A percentile compares a stretch with the other conserved stretches of the same genome.
These are phyloP conservation scores for Botryotinia convoluta DNA, from an alignment of 2,329 filamentous ascomycete genomes.

Conservation along the genomic window DNA sequence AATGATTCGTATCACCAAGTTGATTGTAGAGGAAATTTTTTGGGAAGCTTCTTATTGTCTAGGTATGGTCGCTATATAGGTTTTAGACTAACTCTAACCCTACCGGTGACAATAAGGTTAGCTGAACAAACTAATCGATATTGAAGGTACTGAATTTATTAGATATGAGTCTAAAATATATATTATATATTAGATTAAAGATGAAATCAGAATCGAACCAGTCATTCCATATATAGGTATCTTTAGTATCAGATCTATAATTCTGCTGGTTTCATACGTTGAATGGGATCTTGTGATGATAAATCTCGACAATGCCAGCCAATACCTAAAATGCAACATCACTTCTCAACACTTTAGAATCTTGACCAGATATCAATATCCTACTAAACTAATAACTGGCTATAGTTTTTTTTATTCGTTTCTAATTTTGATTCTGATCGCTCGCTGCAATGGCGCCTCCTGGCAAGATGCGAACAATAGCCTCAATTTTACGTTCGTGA, in stretches of 20 bases:
- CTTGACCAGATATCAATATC: too few relatives aligned
- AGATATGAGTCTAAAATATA: not conserved
- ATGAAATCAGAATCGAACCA: not conserved
- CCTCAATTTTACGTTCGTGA: too few relatives aligned
- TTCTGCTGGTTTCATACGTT: too few relatives aligned
- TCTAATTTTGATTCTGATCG: not conserved
- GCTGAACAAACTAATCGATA: not conserved
- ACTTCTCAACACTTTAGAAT: not conserved
- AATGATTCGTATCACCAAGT: not conserved
- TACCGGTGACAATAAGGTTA: not conserved
- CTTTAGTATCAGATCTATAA: too few relatives aligned
- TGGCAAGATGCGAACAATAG: not conserved
- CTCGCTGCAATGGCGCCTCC: not conserved
- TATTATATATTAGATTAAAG: not conserved
- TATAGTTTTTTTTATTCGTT: not conserved
- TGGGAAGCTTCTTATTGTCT: not conserved
- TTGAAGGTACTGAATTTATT: not conserved
- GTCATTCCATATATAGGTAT: not conserved
- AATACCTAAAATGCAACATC: not conserved
- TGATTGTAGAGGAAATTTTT: not conserved
- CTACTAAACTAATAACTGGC: not conserved
- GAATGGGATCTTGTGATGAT: not conserved
- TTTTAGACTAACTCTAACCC: not conserved
- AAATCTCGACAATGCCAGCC: not conserved
- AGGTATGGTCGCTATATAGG: not conserved